These are phyloP conservation scores for Termitomyces sp. DNA, from an alignment of 768 basidiomycete genomes.

Conservation along the genomic window DNA sequence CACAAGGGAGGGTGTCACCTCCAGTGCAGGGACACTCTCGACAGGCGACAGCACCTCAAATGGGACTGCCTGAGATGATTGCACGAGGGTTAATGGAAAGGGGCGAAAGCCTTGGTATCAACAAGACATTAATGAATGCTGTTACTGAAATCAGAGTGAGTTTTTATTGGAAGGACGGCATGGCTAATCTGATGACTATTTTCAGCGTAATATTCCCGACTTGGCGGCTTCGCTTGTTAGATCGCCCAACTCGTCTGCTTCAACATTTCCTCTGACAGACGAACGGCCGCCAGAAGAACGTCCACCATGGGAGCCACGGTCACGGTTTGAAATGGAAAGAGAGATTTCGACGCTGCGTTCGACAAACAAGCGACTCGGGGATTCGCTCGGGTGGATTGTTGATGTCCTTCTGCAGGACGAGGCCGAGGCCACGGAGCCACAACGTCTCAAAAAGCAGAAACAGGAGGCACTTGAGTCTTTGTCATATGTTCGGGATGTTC, in stretches of 20 bases:
- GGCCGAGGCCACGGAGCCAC: conserved; percentile 37
- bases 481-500: conserved; percentile 73
- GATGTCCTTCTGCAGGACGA: conserved; percentile 65
- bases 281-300: conserved; percentile 58
- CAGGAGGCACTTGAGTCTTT: conserved; percentile 74
- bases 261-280: conserved; percentile 62
- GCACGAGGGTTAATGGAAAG: conserved; percentile 72
- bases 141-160: conserved; percentile 75
- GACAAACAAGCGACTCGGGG: conserved; percentile 65
- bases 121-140: conserved; percentile 78
- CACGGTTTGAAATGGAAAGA: conserved; percentile 69
- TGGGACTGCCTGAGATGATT: conserved; percentile 69
- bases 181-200: neutral
- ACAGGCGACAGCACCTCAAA: conserved; percentile 39
- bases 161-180: neutral
- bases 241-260: conserved; percentile 44
- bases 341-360: conserved; percentile 53
- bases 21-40: conserved; percentile 31
- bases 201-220: conserved; percentile 83
- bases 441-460: conserved; percentile 41
- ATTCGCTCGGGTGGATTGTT: conserved; percentile 73
- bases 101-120: conserved; percentile 80
- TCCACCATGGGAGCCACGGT: conserved; percentile 67
- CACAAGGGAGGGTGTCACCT: conserved; percentile 8
- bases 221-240: conserved; percentile 67